phyloP scores from a whole-genome alignment of 1,284 basidiomycete species.

The Cryptococcus depauperatus region DNA sequence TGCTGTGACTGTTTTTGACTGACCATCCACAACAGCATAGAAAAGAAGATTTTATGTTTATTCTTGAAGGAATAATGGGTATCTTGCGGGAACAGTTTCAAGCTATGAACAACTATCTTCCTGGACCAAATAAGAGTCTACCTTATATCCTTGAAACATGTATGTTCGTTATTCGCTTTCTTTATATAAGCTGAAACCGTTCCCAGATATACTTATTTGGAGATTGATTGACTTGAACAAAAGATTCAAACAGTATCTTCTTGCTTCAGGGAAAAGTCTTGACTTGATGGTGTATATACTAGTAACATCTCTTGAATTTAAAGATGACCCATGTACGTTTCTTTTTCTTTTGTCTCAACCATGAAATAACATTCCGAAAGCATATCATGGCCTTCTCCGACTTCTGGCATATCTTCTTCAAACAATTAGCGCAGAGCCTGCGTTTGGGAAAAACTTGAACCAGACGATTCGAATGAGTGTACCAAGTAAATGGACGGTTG shows the following conservation, averaged over 20 bases:
- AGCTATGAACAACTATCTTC: slow-evolving; percentile 63
- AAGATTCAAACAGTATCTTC: slow-evolving; percentile 75
- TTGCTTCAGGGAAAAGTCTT: slow-evolving; percentile 68
- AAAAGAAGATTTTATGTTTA: slow-evolving; percentile 73
- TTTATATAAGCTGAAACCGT: slow-evolving; percentile 4
- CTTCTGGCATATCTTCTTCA: slow-evolving; percentile 87
- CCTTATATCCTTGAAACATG: slow-evolving; percentile 73
- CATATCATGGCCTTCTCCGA: slow-evolving; percentile 83
- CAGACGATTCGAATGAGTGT: slow-evolving; percentile 53
- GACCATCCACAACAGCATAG: slow-evolving; percentile 65
- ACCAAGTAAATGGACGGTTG: slow-evolving; percentile 63
- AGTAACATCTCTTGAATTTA: slow-evolving; percentile 71
- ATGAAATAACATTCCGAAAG: slow-evolving; percentile 43
- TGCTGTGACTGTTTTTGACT: background rate
- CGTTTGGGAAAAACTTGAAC: slow-evolving; percentile 62
- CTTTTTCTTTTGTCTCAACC: background rate
- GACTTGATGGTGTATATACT: slow-evolving; percentile 69
- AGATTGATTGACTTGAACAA: slow-evolving; percentile 85
- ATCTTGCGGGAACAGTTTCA: slow-evolving; percentile 62
- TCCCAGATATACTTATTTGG: slow-evolving; percentile 73
- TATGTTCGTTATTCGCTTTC: slow-evolving; percentile 43
- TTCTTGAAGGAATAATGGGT: slow-evolving; percentile 62
- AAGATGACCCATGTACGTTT: slow-evolving; percentile 73
- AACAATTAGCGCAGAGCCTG: slow-evolving; percentile 72
- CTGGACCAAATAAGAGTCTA: slow-evolving; percentile 69